Conservation (phyloP, 805 yeast species). For the Kodamaea kakaduensis region DNA sequence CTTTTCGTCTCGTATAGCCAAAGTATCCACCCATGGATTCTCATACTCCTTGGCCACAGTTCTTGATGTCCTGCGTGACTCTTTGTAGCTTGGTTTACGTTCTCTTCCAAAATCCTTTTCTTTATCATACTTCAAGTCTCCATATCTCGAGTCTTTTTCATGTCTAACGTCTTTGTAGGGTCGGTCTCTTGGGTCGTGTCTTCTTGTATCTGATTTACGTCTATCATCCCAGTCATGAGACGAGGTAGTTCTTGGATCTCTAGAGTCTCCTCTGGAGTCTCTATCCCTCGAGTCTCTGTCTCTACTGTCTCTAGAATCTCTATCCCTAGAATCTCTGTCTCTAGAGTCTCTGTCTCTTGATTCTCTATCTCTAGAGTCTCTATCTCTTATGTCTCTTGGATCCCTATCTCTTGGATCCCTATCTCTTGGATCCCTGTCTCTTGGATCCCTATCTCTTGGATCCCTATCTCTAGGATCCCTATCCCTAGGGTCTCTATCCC, state of each 20-base stretch:
- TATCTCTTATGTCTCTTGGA: neutral
- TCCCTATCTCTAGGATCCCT: constrained; percentile 1
- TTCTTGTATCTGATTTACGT: neutral
- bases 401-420: neutral
- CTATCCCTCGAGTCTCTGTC: neutral
- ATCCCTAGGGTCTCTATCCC: neutral
- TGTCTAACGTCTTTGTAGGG: neutral
- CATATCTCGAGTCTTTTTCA: constrained; percentile 1
- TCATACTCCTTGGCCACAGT: constrained; percentile 7
- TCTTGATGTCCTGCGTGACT: neutral
- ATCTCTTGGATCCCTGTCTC: no score
- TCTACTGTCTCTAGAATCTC: neutral
- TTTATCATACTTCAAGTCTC: no score
- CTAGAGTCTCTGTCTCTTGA: neutral
- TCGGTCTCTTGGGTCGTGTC: neutral
- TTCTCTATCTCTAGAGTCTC: constrained; percentile 2
- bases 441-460: neutral
- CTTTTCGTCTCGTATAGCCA: constrained; percentile 25
- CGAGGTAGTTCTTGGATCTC: neutral
- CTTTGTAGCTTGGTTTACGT: constrained; percentile 1
- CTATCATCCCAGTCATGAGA: neutral
- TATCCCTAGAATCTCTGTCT: neutral
- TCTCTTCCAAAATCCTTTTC: no score
- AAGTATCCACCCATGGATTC: constrained; percentile 33
- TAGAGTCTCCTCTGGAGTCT: neutral